Percentiles rank a stretch among this genome's conserved stretches.
Conservation (phyloP, 805 yeast genomes). For the Wickerhamiella qilinensis region DNA sequence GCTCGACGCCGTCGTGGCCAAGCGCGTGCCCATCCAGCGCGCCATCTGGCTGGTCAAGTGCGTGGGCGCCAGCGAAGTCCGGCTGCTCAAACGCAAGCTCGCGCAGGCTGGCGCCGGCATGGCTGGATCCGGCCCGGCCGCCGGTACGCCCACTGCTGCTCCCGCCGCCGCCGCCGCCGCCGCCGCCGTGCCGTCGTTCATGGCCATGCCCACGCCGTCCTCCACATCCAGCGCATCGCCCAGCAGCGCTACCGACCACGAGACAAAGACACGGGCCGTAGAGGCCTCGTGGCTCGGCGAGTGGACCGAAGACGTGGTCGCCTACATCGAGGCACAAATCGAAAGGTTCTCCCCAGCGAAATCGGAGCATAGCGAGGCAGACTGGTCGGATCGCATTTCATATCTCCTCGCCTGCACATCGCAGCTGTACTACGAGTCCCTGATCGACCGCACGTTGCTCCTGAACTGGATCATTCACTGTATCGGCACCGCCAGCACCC, state of each 20-base stretch:
- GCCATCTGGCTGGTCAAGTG: slow-evolving; percentile 88
- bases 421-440: slow-evolving; percentile 49
- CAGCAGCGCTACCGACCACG: too few relatives aligned
- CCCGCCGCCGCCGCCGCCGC: background rate
- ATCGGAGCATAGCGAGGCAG: slow-evolving; percentile 1
- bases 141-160: background rate
- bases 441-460: slow-evolving; percentile 47
- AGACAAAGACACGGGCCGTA: slow-evolving; percentile 5
- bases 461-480: slow-evolving; percentile 47
- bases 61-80: slow-evolving; percentile 62
- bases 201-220: background rate
- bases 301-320: slow-evolving; percentile 77
- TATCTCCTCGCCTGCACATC: slow-evolving; percentile 46
- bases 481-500: slow-evolving; percentile 26
- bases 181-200: background rate
- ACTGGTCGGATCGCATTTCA: slow-evolving; percentile 36
- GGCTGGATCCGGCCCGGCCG: background rate
- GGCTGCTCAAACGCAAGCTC: slow-evolving; percentile 39
- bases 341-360: background rate
- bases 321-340: slow-evolving; percentile 29
- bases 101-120: slow-evolving; percentile 3
- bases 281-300: slow-evolving; percentile 59
- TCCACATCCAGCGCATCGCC: background rate
- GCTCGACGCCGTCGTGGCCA: slow-evolving; percentile 53
- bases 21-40: slow-evolving; percentile 56